Evolutionary conservation across 139 green algal species (phyloP).

Genomic region (Astrephomene gubernaculifera): DNA sequence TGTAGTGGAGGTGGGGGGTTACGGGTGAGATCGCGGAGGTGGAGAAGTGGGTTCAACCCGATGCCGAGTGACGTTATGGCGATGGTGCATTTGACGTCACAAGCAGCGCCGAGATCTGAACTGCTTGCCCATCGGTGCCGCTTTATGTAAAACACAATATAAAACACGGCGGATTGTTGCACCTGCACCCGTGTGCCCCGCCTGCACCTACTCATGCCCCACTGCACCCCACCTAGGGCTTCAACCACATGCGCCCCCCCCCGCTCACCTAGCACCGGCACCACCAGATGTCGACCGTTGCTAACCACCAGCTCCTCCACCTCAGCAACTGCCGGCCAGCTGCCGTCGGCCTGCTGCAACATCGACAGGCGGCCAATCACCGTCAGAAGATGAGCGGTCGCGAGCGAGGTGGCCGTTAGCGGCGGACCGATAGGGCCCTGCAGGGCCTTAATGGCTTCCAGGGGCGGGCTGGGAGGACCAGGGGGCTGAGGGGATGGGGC

Average conservation of each 20-base stretch:
- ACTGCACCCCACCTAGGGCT: too few relatives aligned
- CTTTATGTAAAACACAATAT: too few relatives aligned
- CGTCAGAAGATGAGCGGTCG: not conserved
- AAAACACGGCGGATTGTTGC: too few relatives aligned
- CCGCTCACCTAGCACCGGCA: slow-evolving; percentile 12
- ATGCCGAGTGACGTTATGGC: too few relatives aligned
- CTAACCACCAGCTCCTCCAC: slow-evolving; percentile 29
- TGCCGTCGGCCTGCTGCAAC: slow-evolving; percentile 25
- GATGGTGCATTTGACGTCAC: too few relatives aligned
- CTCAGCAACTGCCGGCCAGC: slow-evolving; percentile 19
- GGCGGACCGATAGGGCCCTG: slow-evolving; percentile 10
- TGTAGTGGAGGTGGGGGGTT: not conserved
- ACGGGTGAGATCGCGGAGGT: not conserved
- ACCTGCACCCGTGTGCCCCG: too few relatives aligned
- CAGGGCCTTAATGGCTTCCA: not conserved
- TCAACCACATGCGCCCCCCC: too few relatives aligned
- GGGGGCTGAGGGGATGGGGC: not conserved
- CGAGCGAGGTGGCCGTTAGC: not conserved
- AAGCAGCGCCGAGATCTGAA: too few relatives aligned
- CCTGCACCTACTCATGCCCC: too few relatives aligned
- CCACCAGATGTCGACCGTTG: slow-evolving; percentile 8
- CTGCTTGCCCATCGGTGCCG: too few relatives aligned
- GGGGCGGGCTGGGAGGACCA: too few relatives aligned
- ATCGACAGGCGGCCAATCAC: slow-evolving; percentile 3
- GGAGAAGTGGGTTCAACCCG: too few relatives aligned